Conservation (phyloP, 2,329 filamentous ascomycete species). For the Exutisphaerella laricina region DNA sequence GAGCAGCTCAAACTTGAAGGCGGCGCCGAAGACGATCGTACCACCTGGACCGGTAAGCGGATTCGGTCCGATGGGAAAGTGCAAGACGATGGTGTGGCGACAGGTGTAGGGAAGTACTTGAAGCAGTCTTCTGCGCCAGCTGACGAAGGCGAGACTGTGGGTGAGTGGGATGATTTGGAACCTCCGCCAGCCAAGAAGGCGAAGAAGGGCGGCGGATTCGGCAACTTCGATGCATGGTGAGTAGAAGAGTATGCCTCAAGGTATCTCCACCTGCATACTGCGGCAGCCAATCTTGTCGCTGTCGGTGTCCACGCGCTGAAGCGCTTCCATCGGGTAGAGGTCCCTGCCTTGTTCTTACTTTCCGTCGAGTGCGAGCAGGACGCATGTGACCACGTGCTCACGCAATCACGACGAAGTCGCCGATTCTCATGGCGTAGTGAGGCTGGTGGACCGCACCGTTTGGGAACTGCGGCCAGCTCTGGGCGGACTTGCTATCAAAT, state of each 20-base stretch:
- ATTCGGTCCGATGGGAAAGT: slow-evolving; percentile 63
- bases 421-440: neutral
- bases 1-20: slow-evolving; percentile 60
- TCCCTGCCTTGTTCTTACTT: no score
- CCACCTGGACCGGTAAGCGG: slow-evolving; percentile 95
- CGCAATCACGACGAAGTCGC: neutral
- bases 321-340: no score
- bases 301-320: neutral
- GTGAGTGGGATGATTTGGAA: slow-evolving; percentile 53
- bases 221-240: slow-evolving; percentile 91
- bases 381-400: neutral
- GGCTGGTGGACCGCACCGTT: neutral
- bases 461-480: no score
- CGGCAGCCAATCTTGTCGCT: neutral
- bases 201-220: slow-evolving; percentile 63
- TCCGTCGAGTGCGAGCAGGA: no score
- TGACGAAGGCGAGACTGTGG: slow-evolving; percentile 51
- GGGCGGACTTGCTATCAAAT: neutral
- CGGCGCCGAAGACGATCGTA: slow-evolving; percentile 77
- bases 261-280: neutral
- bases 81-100: slow-evolving; percentile 39
- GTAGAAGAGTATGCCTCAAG: neutral
- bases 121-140: slow-evolving; percentile 47
- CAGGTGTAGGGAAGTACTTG: slow-evolving; percentile 75
- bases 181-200: slow-evolving; percentile 76